phyloP scores from a whole-genome alignment of 768 basidiomycete species.

The Tylopilus rubrobrunneus region DNA sequence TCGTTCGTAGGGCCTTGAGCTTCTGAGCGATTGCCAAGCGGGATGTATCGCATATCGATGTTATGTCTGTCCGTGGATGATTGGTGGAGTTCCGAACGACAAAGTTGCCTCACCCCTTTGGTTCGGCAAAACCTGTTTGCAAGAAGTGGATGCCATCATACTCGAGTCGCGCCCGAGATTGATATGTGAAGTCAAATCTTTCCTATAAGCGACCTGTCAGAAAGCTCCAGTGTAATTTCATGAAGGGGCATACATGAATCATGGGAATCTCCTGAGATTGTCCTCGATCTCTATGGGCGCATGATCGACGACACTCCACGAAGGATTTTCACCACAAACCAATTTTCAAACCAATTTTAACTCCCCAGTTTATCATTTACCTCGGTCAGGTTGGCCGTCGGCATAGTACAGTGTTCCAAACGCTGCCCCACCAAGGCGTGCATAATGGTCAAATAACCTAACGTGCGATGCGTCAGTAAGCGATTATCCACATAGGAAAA shows the following conservation, averaged over 20 bases:
- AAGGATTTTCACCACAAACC: too few species aligned
- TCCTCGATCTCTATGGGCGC: too few species aligned
- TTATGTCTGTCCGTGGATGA: constrained; percentile 36
- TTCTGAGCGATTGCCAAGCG: too few species aligned
- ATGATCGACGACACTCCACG: too few species aligned
- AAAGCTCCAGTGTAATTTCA: too few species aligned
- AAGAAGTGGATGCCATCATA: constrained; percentile 74
- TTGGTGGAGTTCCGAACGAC: background rate
- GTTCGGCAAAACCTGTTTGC: constrained; percentile 68
- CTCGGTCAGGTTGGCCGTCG: too few species aligned
- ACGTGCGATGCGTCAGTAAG: background rate
- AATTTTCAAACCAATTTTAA: too few species aligned
- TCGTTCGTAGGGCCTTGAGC: too few species aligned
- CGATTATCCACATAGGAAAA: background rate
- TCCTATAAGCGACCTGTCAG: constrained; percentile 44
- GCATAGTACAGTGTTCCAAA: constrained; percentile 74
- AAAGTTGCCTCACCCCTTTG: constrained; percentile 47
- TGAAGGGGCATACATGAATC: too few species aligned
- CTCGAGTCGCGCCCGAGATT: constrained; percentile 54
- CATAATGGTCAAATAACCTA: constrained; percentile 54
- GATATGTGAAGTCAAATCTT: constrained; percentile 60
- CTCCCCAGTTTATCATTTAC: too few species aligned
- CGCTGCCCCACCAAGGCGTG: constrained; percentile 83
- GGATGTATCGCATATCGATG: constrained; percentile 65
- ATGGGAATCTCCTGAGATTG: too few species aligned